phyloP scores from a whole-genome alignment of 148 eudicot genomes.

The Polygonum aviculare region DNA sequence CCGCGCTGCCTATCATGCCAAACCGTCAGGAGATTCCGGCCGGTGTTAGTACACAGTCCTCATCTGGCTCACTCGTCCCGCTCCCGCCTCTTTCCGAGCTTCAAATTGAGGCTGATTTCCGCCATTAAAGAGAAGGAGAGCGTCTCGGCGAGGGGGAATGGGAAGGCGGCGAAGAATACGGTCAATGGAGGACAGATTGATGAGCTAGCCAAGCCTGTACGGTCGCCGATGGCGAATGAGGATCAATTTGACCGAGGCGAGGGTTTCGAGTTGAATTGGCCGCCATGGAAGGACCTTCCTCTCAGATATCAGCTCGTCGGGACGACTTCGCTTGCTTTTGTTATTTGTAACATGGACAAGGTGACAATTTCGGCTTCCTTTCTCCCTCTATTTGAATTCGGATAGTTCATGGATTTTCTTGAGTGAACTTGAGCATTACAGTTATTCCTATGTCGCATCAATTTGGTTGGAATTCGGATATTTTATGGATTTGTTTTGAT shows the following conservation, averaged over 20 bases:
- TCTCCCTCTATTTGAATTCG: background rate
- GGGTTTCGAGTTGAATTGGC: constrained; percentile 52
- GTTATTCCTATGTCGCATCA: too few species aligned
- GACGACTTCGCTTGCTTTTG: constrained; percentile 89
- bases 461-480: too few species aligned
- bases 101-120: constrained; percentile 23
- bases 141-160: constrained; percentile 18
- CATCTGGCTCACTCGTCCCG: constrained; percentile 17
- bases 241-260: constrained; percentile 20
- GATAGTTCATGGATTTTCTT: background rate
- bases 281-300: constrained; percentile 83
- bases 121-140: constrained; percentile 39
- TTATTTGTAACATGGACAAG: constrained; percentile 99
- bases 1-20: background rate
- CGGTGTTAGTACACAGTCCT: background rate
- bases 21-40: background rate
- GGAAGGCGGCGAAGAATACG: background rate
- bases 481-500: too few species aligned
- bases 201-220: constrained; percentile 26
- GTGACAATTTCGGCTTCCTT: constrained; percentile 21
- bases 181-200: constrained; percentile 29
- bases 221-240: constrained; percentile 11
- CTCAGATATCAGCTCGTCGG: constrained; percentile 79
- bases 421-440: background rate
- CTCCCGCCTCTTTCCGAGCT: constrained; percentile 10